A percentile compares a stretch with the other conserved stretches of the same genome.
Evolutionary conservation across 1,284 basidiomycete genomes (phyloP).

Genomic region (Cryptococcus amylolentus): DNA sequence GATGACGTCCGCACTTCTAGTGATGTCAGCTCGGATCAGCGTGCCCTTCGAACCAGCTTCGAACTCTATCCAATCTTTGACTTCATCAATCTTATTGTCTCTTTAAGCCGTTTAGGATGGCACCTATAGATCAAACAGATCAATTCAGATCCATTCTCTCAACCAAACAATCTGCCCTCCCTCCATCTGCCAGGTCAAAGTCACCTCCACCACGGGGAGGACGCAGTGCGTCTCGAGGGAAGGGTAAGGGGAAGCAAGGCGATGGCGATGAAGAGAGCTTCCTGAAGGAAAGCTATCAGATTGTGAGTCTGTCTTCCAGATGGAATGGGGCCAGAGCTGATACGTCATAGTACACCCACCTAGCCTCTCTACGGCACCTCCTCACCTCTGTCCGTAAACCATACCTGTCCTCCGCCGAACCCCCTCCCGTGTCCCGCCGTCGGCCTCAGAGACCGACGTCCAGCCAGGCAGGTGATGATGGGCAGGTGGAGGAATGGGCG

Average conservation of each 20-base stretch:
- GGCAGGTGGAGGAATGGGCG: not conserved
- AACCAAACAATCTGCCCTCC: conserved; percentile 9
- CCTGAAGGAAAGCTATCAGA: conserved; percentile 47
- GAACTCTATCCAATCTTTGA: too few relatives aligned
- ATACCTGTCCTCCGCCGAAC: conserved; percentile 42
- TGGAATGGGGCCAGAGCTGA: not conserved
- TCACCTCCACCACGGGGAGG: conserved; percentile 9
- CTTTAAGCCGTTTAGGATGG: conserved; percentile 1
- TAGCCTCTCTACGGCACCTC: conserved; percentile 32
- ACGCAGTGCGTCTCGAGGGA: not conserved
- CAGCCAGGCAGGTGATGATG: not conserved
- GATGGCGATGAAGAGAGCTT: conserved; percentile 37
- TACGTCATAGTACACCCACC: conserved; percentile 38
- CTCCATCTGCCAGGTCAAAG: conserved; percentile 13
- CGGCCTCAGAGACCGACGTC: not conserved
- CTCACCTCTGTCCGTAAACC: conserved; percentile 44
- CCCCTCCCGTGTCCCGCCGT: conserved; percentile 31
- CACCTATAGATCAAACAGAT: conserved; percentile 8
- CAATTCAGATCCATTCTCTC: conserved; percentile 16
- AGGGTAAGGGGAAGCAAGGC: conserved; percentile 19
- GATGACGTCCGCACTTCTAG: too few relatives aligned
- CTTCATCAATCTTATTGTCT: too few relatives aligned
- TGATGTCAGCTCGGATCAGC: too few relatives aligned
- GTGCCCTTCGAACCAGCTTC: too few relatives aligned
- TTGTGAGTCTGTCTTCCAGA: conserved; percentile 28